Percentiles rank a stretch among this genome's conserved stretches.
phyloP scores from a whole-genome alignment of 2,329 filamentous ascomycete species.

The Penicillium sp. region DNA sequence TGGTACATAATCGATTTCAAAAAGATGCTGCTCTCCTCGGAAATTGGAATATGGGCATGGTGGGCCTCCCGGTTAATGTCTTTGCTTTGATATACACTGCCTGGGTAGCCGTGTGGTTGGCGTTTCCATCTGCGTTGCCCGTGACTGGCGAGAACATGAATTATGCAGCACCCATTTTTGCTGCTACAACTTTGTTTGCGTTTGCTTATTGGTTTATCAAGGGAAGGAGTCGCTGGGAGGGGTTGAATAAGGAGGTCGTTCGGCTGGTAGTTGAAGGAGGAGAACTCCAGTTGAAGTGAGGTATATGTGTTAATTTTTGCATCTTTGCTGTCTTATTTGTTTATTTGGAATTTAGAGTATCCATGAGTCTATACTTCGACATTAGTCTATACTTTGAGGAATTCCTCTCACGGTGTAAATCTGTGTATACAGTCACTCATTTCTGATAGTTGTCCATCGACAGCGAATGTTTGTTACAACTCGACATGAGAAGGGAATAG shows the following conservation, averaged over 20 bases:
- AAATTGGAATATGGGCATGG: conserved; percentile 33
- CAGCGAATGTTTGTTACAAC: no score
- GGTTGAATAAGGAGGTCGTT: conserved; percentile 13
- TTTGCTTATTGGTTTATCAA: conserved; percentile 15
- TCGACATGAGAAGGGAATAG: no score
- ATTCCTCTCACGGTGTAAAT: no score
- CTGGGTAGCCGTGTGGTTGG: conserved; percentile 34
- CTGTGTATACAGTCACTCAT: no score
- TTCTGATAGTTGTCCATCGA: no score
- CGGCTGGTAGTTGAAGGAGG: conserved; percentile 9
- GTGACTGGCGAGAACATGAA: conserved; percentile 42
- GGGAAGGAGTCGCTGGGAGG: conserved; percentile 8
- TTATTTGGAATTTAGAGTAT: no score
- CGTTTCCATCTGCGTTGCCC: conserved; percentile 36
- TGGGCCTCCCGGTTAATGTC: conserved; percentile 33
- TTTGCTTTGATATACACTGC: conserved; percentile 37
- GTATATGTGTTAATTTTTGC: not conserved
- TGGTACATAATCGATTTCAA: conserved; percentile 36
- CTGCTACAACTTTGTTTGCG: conserved; percentile 6
- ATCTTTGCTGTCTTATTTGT: no score
- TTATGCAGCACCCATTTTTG: conserved; percentile 38
- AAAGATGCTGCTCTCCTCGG: conserved; percentile 22
- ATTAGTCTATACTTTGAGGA: no score
- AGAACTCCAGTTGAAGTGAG: conserved; percentile 11
- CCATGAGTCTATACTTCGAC: no score